Percentiles rank a stretch among this genome's conserved stretches.
These are phyloP conservation scores for Digitaria exilis DNA, from an alignment of 202 grass and related monocot species.

Conservation along the genomic window DNA sequence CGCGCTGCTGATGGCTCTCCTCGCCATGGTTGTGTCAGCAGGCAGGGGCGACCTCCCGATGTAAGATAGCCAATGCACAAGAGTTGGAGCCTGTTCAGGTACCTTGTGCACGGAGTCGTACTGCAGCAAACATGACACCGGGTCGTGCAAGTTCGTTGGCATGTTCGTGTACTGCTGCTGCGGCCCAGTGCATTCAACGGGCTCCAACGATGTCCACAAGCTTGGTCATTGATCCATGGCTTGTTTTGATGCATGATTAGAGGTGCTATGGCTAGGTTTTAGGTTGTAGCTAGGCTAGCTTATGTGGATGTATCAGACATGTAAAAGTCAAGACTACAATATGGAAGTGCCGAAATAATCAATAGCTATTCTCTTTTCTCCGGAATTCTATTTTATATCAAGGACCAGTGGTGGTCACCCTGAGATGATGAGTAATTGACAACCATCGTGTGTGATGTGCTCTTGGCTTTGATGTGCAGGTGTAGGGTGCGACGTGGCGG, in stretches of 20 bases:
- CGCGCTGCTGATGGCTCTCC: neutral
- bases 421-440: too few species aligned
- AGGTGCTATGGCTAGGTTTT: too few species aligned
- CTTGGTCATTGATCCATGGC: neutral
- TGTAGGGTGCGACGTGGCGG: too few species aligned
- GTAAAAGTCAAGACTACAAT: too few species aligned
- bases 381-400: too few species aligned
- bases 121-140: neutral
- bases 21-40: neutral
- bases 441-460: too few species aligned
- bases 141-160: neutral
- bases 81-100: neutral
- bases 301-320: neutral
- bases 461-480: too few species aligned
- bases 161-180: neutral
- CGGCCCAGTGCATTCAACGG: neutral
- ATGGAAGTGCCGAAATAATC: too few species aligned
- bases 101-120: neutral
- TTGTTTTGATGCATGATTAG: too few species aligned
- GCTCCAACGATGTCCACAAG: neutral
- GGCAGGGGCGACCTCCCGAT: neutral
- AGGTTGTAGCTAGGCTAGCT: too few species aligned
- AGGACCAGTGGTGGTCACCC: too few species aligned
- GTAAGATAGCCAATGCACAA: neutral
- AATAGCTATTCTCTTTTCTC: too few species aligned